These are phyloP conservation scores for Orbilia javanica DNA, from an alignment of 2,329 filamentous ascomycete genomes.

Conservation along the genomic window DNA sequence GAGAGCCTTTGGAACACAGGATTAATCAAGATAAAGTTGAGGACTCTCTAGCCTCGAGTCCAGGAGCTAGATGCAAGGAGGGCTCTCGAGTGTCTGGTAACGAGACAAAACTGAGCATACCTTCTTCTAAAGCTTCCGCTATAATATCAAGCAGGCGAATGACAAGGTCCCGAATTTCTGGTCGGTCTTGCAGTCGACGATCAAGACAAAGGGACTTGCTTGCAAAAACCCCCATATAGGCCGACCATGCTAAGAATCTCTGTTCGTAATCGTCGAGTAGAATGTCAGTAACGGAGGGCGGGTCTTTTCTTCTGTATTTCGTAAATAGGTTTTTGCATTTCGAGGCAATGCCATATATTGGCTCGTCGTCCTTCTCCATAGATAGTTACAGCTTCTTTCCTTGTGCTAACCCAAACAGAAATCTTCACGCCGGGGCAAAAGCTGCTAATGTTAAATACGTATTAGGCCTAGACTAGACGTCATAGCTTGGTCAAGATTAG, in stretches of 20 bases:
- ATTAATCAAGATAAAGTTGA: not conserved
- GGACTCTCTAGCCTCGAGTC: not conserved
- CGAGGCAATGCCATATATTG: not conserved
- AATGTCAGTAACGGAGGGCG: too few species aligned
- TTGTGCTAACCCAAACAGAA: not conserved
- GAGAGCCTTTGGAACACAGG: too few species aligned
- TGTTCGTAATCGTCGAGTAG: conserved; percentile 14
- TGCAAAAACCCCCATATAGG: conserved; percentile 18
- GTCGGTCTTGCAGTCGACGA: not conserved
- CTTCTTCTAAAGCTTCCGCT: not conserved
- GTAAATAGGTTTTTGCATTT: conserved; percentile 1
- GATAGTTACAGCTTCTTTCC: not conserved
- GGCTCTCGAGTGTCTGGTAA: too few species aligned
- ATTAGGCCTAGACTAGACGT: too few species aligned
- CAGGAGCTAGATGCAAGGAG: too few species aligned
- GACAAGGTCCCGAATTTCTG: not conserved
- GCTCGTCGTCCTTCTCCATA: not conserved
- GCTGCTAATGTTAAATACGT: too few species aligned
- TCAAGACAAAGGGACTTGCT: conserved; percentile 9
- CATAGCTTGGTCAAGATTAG: too few species aligned
- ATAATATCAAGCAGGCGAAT: not conserved
- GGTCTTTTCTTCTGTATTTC: too few species aligned
- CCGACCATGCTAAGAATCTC: conserved; percentile 3
- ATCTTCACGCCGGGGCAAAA: too few species aligned
- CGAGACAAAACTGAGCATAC: not conserved